A percentile compares a stretch with the other conserved stretches of the same genome.
These are phyloP conservation scores for Petunia secreta DNA, from an alignment of 257 asterid genomes.

Conservation along the genomic window DNA sequence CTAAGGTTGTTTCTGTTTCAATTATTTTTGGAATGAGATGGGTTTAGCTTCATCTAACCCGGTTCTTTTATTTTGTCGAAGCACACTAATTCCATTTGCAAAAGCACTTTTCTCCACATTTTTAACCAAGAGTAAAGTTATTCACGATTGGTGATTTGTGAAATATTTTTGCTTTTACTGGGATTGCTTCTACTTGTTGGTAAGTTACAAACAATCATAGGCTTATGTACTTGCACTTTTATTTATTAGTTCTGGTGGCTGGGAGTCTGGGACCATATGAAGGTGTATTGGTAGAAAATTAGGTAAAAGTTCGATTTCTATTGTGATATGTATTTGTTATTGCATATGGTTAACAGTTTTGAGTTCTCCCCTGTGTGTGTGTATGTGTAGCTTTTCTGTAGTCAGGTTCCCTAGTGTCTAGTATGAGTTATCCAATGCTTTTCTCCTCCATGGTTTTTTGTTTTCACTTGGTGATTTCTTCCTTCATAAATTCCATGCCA, in stretches of 20 bases:
- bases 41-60: neutral
- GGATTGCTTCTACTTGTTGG: neutral
- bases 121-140: conserved; percentile 6
- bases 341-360: neutral
- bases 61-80: conserved; percentile 10
- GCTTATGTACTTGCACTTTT: neutral
- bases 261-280: neutral
- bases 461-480: neutral
- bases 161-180: neutral
- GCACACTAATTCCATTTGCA: neutral
- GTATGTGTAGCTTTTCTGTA: neutral
- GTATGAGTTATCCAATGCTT: conserved; percentile 1
- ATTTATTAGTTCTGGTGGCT: conserved; percentile 2
- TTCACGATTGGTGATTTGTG: neutral
- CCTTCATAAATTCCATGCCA: neutral
- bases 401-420: conserved; percentile 3
- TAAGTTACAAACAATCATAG: neutral
- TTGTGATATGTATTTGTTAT: neutral
- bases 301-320: conserved; percentile 12
- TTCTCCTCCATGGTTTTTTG: neutral
- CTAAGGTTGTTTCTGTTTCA: neutral
- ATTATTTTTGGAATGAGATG: neutral
- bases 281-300: neutral
- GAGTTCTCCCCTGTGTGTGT: neutral
- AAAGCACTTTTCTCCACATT: neutral